These are phyloP conservation scores for Colletotrichum brevisporum DNA, from an alignment of 2,329 filamentous ascomycete species.

Conservation along the genomic window DNA sequence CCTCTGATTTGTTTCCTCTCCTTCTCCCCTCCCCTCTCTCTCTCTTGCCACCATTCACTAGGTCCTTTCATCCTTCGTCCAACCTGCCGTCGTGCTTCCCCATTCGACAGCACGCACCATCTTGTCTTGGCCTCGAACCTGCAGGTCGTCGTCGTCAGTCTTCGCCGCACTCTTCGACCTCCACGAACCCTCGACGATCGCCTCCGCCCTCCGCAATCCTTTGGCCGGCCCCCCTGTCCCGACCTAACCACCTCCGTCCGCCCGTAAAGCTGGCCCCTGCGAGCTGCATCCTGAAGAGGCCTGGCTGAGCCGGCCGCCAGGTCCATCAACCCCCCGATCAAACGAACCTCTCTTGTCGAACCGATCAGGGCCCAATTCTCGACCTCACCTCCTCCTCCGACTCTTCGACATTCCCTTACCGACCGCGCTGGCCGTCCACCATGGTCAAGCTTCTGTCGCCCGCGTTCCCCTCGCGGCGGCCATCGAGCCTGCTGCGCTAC, in stretches of 20 bases:
- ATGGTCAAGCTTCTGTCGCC: slow-evolving; percentile 52
- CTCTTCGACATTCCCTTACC: background rate
- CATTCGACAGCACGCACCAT: too few relatives aligned
- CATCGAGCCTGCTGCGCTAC: slow-evolving; percentile 68
- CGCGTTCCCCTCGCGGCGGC: slow-evolving; percentile 59
- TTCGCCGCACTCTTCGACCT: background rate
- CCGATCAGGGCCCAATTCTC: background rate
- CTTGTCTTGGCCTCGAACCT: background rate
- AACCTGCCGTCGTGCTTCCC: too few relatives aligned
- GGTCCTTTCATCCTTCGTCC: too few relatives aligned
- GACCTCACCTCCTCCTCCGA: background rate
- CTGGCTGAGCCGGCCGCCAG: slow-evolving; percentile 39
- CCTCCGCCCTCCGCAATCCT: background rate
- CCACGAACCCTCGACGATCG: background rate
- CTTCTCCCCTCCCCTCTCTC: too few relatives aligned
- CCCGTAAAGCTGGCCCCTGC: background rate
- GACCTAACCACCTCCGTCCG: background rate
- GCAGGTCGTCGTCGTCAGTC: background rate
- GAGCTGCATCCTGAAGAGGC: slow-evolving; percentile 20
- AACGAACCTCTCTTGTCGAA: background rate
- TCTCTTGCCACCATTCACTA: too few relatives aligned
- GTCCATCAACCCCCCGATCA: slow-evolving; percentile 5
- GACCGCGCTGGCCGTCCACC: slow-evolving; percentile 5
- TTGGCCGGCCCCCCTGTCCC: background rate
- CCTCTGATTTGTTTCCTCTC: too few relatives aligned